These are phyloP conservation scores for Paecilomyces niveus DNA, from an alignment of 2,329 filamentous ascomycete species.

Conservation along the genomic window DNA sequence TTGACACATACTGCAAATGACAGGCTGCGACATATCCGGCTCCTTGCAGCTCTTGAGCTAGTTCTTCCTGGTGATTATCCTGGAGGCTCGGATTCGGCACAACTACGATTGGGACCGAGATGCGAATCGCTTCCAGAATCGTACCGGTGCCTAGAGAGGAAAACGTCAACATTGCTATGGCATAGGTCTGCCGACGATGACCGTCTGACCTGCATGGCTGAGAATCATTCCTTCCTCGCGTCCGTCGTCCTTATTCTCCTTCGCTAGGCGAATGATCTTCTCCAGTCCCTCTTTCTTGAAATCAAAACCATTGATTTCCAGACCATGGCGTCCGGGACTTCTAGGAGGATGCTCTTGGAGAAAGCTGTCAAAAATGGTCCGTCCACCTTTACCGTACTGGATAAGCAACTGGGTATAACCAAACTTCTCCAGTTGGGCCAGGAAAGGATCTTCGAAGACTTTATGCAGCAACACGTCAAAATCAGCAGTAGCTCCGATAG, in stretches of 20 bases:
- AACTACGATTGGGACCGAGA: slow-evolving; percentile 71
- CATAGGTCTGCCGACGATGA: background rate
- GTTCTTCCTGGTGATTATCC: slow-evolving; percentile 84
- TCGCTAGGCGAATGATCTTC: slow-evolving; percentile 50
- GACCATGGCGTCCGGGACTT: slow-evolving; percentile 22
- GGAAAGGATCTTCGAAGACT: slow-evolving; percentile 56
- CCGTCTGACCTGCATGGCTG: slow-evolving; percentile 70
- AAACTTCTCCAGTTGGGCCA: slow-evolving; percentile 50
- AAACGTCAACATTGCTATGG: slow-evolving; percentile 3
- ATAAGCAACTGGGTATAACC: slow-evolving; percentile 67
- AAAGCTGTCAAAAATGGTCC: slow-evolving; percentile 44
- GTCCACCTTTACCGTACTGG: slow-evolving; percentile 70
- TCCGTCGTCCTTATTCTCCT: slow-evolving; percentile 34
- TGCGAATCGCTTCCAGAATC: slow-evolving; percentile 72
- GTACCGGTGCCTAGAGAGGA: slow-evolving; percentile 67
- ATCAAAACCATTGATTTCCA: slow-evolving; percentile 57
- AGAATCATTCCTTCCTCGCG: slow-evolving; percentile 64
- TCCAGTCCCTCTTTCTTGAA: slow-evolving; percentile 57
- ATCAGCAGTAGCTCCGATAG: slow-evolving; percentile 82
- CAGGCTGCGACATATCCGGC: slow-evolving; percentile 74
- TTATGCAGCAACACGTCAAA: slow-evolving; percentile 67
- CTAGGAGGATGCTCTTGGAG: slow-evolving; percentile 16
- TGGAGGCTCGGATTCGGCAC: slow-evolving; percentile 78
- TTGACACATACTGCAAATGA: slow-evolving; percentile 51
- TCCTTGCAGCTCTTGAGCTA: slow-evolving; percentile 67